These are phyloP conservation scores for Tetrapisispora taiwanensis DNA, from an alignment of 805 yeast genomes.

Conservation along the genomic window DNA sequence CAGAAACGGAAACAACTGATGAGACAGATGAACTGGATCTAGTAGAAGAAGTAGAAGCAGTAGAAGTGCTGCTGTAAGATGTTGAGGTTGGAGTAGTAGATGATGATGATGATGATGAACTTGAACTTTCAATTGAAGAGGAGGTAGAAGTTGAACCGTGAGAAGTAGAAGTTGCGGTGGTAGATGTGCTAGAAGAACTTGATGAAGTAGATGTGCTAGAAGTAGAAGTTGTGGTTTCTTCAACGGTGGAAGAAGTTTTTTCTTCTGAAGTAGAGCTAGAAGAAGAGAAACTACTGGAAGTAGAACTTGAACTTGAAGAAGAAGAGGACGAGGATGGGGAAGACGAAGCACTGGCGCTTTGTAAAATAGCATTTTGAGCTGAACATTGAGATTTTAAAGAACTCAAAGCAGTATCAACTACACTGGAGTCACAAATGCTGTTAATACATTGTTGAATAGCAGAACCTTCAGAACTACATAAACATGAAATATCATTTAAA, in stretches of 20 bases:
- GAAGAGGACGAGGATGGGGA: slow-evolving; percentile 29
- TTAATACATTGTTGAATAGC: slow-evolving; percentile 54
- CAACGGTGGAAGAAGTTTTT: slow-evolving; percentile 16
- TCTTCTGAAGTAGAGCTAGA: slow-evolving; percentile 23
- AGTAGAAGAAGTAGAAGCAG: slow-evolving; percentile 37
- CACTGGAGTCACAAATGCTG: slow-evolving; percentile 42
- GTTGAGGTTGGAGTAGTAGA: slow-evolving; percentile 13
- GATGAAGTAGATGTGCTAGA: slow-evolving; percentile 13
- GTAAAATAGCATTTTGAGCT: slow-evolving; percentile 32
- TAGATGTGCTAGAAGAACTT: slow-evolving; percentile 8
- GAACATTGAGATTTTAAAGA: slow-evolving; percentile 48
- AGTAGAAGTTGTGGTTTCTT: slow-evolving; percentile 11
- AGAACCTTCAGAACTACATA: slow-evolving; percentile 48
- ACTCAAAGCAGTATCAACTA: slow-evolving; percentile 46
- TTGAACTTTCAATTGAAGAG: too few relatives aligned
- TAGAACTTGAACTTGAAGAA: slow-evolving; percentile 23
- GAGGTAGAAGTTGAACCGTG: slow-evolving; percentile 12
- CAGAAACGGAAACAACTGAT: slow-evolving; percentile 20
- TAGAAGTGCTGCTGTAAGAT: slow-evolving; percentile 30
- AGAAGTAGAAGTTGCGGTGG: slow-evolving; percentile 2
- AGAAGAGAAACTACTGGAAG: slow-evolving; percentile 24
- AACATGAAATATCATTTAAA: slow-evolving; percentile 56
- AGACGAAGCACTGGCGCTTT: slow-evolving; percentile 28
- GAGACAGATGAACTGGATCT: slow-evolving; percentile 29
- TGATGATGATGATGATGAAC: slow-evolving; percentile 15